Percentiles rank a stretch among this genome's conserved stretches.
These are phyloP conservation scores for Ogataea methanolica DNA, from an alignment of 805 yeast species.

Conservation along the genomic window DNA sequence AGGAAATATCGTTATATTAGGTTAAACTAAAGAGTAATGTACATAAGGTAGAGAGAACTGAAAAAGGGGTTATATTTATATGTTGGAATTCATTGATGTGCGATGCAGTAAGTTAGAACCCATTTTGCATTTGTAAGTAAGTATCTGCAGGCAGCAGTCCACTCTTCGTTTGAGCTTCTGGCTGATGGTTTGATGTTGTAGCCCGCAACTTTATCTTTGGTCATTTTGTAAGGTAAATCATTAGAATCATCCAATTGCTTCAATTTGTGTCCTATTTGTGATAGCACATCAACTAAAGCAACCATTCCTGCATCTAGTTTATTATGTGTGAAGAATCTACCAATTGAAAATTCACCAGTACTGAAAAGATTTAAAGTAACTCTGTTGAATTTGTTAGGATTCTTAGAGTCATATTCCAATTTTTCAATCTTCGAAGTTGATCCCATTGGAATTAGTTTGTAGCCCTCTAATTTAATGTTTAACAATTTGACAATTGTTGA, in stretches of 20 bases:
- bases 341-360: conserved; percentile 68
- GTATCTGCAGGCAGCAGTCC: conserved; percentile 89
- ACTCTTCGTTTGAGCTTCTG: conserved; percentile 59
- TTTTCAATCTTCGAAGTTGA: conserved; percentile 75
- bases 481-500: conserved; percentile 59
- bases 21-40: too few species aligned
- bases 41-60: too few species aligned
- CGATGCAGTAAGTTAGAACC: conserved; percentile 71
- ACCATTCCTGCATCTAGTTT: conserved; percentile 79
- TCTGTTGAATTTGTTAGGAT: conserved; percentile 32
- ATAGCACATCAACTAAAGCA: conserved; percentile 61
- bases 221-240: conserved; percentile 72
- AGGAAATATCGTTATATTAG: too few species aligned
- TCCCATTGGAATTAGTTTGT: conserved; percentile 75
- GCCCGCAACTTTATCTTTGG: conserved; percentile 71
- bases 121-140: conserved; percentile 77
- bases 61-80: not conserved
- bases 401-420: conserved; percentile 33
- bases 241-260: conserved; percentile 46
- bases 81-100: conserved; percentile 13
- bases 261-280: conserved; percentile 43
- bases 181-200: conserved; percentile 67
- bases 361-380: conserved; percentile 55
- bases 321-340: conserved; percentile 67
- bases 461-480: conserved; percentile 50